Evolutionary conservation across 805 yeast species (phyloP).

Genomic region (Yarrowia sp.): DNA sequence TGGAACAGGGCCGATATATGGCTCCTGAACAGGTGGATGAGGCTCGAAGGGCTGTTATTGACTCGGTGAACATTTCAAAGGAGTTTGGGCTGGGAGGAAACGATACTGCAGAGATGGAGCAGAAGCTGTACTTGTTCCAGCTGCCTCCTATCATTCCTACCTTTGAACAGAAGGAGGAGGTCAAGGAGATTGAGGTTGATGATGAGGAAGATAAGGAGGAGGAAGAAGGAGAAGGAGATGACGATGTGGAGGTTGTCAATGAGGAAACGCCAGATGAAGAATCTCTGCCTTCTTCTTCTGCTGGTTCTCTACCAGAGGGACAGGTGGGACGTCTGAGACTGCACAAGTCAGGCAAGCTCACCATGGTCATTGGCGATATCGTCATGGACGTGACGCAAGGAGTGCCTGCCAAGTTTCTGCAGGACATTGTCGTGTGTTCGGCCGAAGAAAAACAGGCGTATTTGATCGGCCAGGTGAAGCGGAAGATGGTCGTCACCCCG

Average conservation of each 20-base stretch:
- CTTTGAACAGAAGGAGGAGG: slow-evolving; percentile 34
- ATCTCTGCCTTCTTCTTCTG: background rate
- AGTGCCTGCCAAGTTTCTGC: slow-evolving; percentile 63
- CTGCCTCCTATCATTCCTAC: slow-evolving; percentile 49
- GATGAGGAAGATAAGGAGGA: background rate
- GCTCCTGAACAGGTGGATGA: slow-evolving; percentile 28
- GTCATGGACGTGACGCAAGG: slow-evolving; percentile 71
- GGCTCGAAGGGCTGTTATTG: slow-evolving; percentile 10
- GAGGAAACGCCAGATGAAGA: background rate
- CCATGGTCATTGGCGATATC: slow-evolving; percentile 70
- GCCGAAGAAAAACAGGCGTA: slow-evolving; percentile 45
- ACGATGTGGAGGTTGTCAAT: slow-evolving; percentile 28
- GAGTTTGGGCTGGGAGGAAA: slow-evolving; percentile 26
- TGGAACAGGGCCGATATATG: slow-evolving; percentile 17
- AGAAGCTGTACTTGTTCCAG: slow-evolving; percentile 45
- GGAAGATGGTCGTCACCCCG: slow-evolving; percentile 61
- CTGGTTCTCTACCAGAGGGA: slow-evolving; percentile 46
- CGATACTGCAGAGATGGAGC: slow-evolving; percentile 32
- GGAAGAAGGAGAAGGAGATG: background rate
- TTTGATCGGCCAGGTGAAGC: slow-evolving; percentile 54
- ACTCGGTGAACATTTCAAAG: background rate
- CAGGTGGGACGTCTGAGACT: slow-evolving; percentile 68
- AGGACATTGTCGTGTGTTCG: slow-evolving; percentile 65
- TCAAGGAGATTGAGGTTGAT: slow-evolving; percentile 27
- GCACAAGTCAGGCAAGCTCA: slow-evolving; percentile 79